phyloP scores from a whole-genome alignment of 768 basidiomycete genomes.

The Dendrothele bispora region DNA sequence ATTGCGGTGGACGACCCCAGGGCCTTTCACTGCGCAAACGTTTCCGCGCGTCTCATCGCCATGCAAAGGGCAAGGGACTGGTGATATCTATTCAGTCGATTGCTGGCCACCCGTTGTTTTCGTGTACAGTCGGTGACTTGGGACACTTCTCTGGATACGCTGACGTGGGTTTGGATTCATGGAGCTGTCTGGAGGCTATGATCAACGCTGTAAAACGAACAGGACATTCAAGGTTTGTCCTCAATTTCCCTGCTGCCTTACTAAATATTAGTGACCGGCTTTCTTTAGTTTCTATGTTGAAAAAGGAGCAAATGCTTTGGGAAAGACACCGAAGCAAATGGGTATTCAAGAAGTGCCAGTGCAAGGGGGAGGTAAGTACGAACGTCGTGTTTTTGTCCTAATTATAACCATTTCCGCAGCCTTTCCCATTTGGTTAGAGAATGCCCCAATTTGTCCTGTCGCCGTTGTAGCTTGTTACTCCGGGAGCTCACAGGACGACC shows the following conservation, averaged over 20 bases:
- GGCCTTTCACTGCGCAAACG: constrained; percentile 80
- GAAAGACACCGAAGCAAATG: constrained; percentile 71
- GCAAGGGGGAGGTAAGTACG: constrained; percentile 72
- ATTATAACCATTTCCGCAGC: constrained; percentile 42
- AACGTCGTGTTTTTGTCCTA: neutral
- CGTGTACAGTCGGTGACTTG: constrained; percentile 82
- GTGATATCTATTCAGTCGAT: constrained; percentile 80
- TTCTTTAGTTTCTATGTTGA: constrained; percentile 72
- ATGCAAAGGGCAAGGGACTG: constrained; percentile 76
- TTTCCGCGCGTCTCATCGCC: constrained; percentile 72
- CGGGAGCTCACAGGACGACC: constrained; percentile 79
- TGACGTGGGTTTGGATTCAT: constrained; percentile 80
- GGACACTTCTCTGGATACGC: constrained; percentile 64
- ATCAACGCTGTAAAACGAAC: constrained; percentile 75
- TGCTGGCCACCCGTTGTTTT: constrained; percentile 75
- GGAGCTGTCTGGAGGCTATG: constrained; percentile 79
- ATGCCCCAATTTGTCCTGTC: constrained; percentile 81
- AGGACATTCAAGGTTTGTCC: constrained; percentile 81
- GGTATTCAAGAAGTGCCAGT: constrained; percentile 67
- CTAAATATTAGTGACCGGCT: neutral
- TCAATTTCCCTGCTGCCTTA: too few species aligned
- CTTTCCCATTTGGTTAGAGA: constrained; percentile 87
- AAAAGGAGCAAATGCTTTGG: constrained; percentile 83
- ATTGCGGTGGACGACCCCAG: constrained; percentile 17
- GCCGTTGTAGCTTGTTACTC: constrained; percentile 79